These are phyloP conservation scores for Elymus sibiricus DNA, from an alignment of 176 grass and related monocot genomes.

Conservation along the genomic window DNA sequence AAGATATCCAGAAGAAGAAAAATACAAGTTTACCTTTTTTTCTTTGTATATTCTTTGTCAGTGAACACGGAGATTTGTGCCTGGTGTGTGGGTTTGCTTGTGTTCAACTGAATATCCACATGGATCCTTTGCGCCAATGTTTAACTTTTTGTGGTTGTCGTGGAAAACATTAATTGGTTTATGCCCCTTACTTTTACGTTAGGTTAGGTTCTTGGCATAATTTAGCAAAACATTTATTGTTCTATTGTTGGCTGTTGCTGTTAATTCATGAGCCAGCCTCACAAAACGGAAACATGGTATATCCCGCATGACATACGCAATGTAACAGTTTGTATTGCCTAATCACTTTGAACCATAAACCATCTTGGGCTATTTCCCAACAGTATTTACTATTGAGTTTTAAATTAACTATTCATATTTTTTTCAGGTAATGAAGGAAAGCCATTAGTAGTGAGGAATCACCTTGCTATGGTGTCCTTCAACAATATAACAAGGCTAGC, in stretches of 20 bases:
- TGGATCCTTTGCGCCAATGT: background rate
- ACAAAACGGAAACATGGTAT: background rate
- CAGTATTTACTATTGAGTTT: background rate
- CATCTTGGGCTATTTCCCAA: background rate
- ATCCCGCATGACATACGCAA: background rate
- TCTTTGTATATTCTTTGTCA: background rate
- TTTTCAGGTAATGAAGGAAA: slow-evolving; percentile 54
- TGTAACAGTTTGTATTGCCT: background rate
- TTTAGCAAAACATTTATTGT: background rate
- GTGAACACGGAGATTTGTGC: background rate
- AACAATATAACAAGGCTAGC: slow-evolving; percentile 89
- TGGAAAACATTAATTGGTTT: background rate
- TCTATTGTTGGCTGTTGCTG: background rate
- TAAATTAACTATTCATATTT: slow-evolving; percentile 2
- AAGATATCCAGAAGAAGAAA: background rate
- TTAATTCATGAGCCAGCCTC: background rate
- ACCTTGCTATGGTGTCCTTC: slow-evolving; percentile 71
- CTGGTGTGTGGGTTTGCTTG: background rate
- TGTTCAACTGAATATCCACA: background rate
- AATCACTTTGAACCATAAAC: background rate
- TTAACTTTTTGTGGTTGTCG: background rate
- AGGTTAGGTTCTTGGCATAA: background rate
- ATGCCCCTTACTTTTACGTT: background rate
- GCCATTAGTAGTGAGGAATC: slow-evolving; percentile 41
- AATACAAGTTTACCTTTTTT: background rate